Base-by-base conservation (phyloP, 208 protist species). In the Porcisia deanei region DNA sequence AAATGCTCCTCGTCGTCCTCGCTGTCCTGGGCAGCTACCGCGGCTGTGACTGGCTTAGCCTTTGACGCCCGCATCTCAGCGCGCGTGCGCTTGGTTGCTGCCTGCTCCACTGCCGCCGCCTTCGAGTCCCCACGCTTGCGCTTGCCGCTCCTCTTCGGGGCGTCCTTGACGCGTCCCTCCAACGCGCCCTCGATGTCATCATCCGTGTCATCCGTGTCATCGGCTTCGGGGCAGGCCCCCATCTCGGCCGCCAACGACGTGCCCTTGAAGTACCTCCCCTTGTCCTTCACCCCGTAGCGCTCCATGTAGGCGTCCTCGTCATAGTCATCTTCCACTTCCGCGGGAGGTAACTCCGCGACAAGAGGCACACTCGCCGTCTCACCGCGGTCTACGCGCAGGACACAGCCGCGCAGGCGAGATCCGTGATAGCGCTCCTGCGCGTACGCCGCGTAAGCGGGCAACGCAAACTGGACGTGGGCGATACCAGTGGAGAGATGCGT, bases 321-420 rank as follows among this genome's bases (percentile, higher is more conserved):
- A 78, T 94, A 92, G 67, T 91, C 76, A 30, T 81, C 88, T 39
- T 94, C 91, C 16, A 85, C 86, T 20, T 85, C 81, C 18, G 55
- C 77, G 3, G 77, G 79, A 39, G 78, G 53, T 30, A 88, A 71
- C 76, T 93, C 89, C 1, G 79, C 78, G 25, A 80, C 74, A 49
- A 95, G 85, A 25, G 88, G 88, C 45, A 85, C 86, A 75, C 90
- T 97, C n/a, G 83, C 69, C 71, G 85, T 84, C 16, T 92, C 94
- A n/a, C 91, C 94, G 64, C 91, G 91, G 75, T 97, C 94, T 14
- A 97, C 94, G 20, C 89, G 94, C 49, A 97, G 85, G 54, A 90
- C 83, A 66, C 85, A 91, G 41, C 91, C 91, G 34, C 82, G 83
- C 55, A 97, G 83, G 22, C 90, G 85, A 3, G 94, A 97, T 65